Evolutionary conservation across 1,139 yeast species (phyloP).

Genomic region (Suhomyces bokatorum): DNA sequence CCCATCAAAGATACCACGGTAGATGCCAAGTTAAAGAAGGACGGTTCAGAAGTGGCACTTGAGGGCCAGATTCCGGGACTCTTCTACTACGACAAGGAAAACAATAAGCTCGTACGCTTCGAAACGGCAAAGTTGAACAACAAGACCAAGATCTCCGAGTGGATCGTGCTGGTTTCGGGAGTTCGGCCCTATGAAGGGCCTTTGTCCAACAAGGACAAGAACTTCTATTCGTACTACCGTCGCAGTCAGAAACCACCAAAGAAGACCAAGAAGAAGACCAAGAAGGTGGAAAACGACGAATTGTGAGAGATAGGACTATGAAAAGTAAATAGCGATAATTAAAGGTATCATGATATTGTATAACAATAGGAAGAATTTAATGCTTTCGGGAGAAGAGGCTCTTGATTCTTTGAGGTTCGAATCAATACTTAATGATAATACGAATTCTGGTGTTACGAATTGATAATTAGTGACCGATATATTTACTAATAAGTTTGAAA

Average conservation of each 20-base stretch:
- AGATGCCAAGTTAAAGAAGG: constrained; percentile 18
- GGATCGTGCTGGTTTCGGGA: constrained; percentile 35
- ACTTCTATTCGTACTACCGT: constrained; percentile 34
- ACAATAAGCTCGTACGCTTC: constrained; percentile 24
- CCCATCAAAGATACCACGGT: constrained; percentile 14
- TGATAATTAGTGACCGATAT: too few species aligned
- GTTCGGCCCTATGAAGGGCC: constrained; percentile 40
- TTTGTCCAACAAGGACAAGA: constrained; percentile 37
- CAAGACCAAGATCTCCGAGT: constrained; percentile 34
- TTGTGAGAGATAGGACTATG: constrained; percentile 14
- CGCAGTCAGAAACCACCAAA: constrained; percentile 27
- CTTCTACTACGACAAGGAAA: constrained; percentile 28
- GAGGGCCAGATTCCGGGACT: constrained; percentile 29
- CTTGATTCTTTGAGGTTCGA: too few species aligned
- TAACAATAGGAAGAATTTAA: too few species aligned
- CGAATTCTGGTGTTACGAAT: too few species aligned
- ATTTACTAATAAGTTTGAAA: too few species aligned
- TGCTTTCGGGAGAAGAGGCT: too few species aligned
- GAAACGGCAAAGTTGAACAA: constrained; percentile 30
- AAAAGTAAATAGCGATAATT: too few species aligned
- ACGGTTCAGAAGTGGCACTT: constrained; percentile 24
- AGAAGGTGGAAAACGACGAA: constrained; percentile 35
- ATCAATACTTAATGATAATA: too few species aligned
- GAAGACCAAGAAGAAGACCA: neutral
- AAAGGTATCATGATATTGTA: too few species aligned